Evolutionary conservation across 164 flowering plant genomes (phyloP), one percentile per base, ranked within the genome.

Genomic region (Echeveria elegans): DNA sequence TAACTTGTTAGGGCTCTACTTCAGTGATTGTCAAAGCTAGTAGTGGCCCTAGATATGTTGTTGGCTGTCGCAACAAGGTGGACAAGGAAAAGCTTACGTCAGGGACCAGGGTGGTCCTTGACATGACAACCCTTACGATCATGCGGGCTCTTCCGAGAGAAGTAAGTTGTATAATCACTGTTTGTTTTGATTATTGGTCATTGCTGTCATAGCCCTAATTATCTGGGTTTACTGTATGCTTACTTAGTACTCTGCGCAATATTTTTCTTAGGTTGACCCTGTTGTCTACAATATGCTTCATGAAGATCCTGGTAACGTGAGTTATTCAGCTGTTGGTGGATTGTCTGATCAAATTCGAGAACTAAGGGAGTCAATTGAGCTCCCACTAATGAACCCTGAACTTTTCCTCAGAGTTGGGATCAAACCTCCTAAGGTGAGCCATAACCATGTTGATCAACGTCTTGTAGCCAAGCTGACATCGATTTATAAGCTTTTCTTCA

Each of bases 111-210:
- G 99, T 94, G 47, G 95, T 89, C 75, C 92, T 94, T 72, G 97
- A 89, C 75, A 91, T 89, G 96, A 86, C 92, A 18, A 89, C 97
- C 16, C 87, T 94, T 41, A 94, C 97, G 1, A 88, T 94, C 48
- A 89, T 91, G 99, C 82, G 96, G 28, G 92, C 92, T 69, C 96
- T 94, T 71, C 99, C 99, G 5, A 95, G 97, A 34, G 95, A 94
- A 76, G 98, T 89, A 75, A 73, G 78, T 19, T n/a, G n/a, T n/a
- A n/a, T n/a, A n/a, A n/a, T n/a, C n/a, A n/a, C n/a, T 7, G n/a
- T 5, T 45, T 26, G 43, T 40, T 21, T 41, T 58, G 30, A 28
- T 1, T 43, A 16, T 40, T 21, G 16, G 50, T 38, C 43, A 16
- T 30, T 26, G n/a, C n/a, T n/a, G n/a, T n/a, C n/a, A n/a, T n/a